Base-by-base conservation (phyloP, 495 filamentous ascomycete species). In the Xylaria acuta region DNA sequence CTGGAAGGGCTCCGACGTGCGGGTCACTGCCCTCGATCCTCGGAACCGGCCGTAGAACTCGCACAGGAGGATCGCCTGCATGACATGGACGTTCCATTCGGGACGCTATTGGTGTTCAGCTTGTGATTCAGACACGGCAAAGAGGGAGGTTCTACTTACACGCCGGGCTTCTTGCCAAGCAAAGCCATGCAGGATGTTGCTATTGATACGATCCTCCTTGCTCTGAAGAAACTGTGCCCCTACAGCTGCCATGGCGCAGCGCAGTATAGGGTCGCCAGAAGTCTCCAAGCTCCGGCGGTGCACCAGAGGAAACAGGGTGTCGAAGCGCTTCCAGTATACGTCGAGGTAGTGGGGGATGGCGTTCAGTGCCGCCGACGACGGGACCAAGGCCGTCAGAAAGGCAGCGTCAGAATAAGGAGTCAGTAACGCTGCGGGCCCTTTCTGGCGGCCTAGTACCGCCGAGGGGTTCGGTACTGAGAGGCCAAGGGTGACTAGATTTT, bases 11-110 rank as follows among this genome's bases (percentile, higher is more conserved):
- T 82, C 80, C 68, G 86, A 87, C 65, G 83, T 69, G 65, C 73
- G 74, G 66, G 82, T 80, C 58, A 77, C 74, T 40, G 79, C 82
- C 76, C 83, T 86, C 63, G 82, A 81, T 72, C 86, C 86, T 58
- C 86, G 82, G 76, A 88, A 88, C 60, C 83, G 82, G 51, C 82
- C 80, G 71, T 87, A 89, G 72, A 85, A 80, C 73, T 89, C 87
- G 75, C 84, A 87, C 25, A 89, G 80, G 51, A 89, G 79, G 72
- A 88, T 87, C 47, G 85, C 80, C 79, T 88, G 86, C 86, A 87
- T 87, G 72, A 82, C 80, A 64, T 83, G 78, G 41, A 87, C 77
- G 77, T 75, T 82, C 84, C 85, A 86, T 65, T 81, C 79, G 18
- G 80, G 74, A 43, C 77, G 74, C 82, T 85, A 65, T 65, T 66